phyloP scores from a whole-genome alignment of 2,329 filamentous ascomycete species.

The Mycosphaerella arachidis region DNA sequence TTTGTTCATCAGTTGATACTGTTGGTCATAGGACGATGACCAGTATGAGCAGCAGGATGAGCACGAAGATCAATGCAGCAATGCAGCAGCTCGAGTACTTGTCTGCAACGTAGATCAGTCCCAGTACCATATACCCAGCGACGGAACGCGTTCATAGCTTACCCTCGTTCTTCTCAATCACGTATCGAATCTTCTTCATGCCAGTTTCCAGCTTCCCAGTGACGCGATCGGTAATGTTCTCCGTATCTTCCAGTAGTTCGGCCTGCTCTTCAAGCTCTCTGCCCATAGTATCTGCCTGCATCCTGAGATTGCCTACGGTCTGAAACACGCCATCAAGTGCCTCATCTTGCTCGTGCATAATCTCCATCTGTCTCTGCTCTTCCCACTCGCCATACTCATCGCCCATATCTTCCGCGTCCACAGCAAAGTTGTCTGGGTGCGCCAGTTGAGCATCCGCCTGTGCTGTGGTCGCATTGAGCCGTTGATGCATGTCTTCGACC shows the following conservation, averaged over 20 bases:
- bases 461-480: slow-evolving; percentile 61
- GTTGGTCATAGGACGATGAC: slow-evolving; percentile 57
- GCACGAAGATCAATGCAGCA: slow-evolving; percentile 75
- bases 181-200: slow-evolving; percentile 76
- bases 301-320: slow-evolving; percentile 83
- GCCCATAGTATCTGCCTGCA: slow-evolving; percentile 94
- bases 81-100: slow-evolving; percentile 85
- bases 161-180: slow-evolving; percentile 90
- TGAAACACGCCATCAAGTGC: slow-evolving; percentile 88
- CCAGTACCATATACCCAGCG: slow-evolving; percentile 6
- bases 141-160: slow-evolving; percentile 36
- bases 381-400: slow-evolving; percentile 67
- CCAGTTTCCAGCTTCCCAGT: slow-evolving; percentile 80
- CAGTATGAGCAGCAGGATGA: slow-evolving; percentile 81
- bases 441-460: slow-evolving; percentile 45
- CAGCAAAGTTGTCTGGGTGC: slow-evolving; percentile 53
- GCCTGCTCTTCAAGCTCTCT: slow-evolving; percentile 91
- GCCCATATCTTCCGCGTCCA: slow-evolving; percentile 43
- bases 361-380: slow-evolving; percentile 81
- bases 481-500: slow-evolving; percentile 81
- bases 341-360: slow-evolving; percentile 93
- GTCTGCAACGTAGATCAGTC: slow-evolving; percentile 41
- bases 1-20: background rate
- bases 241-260: slow-evolving; percentile 81
- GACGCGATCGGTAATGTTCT: slow-evolving; percentile 79